These are phyloP conservation scores for Punctularia strigosozonata DNA, from an alignment of 768 basidiomycete genomes.

Conservation along the genomic window DNA sequence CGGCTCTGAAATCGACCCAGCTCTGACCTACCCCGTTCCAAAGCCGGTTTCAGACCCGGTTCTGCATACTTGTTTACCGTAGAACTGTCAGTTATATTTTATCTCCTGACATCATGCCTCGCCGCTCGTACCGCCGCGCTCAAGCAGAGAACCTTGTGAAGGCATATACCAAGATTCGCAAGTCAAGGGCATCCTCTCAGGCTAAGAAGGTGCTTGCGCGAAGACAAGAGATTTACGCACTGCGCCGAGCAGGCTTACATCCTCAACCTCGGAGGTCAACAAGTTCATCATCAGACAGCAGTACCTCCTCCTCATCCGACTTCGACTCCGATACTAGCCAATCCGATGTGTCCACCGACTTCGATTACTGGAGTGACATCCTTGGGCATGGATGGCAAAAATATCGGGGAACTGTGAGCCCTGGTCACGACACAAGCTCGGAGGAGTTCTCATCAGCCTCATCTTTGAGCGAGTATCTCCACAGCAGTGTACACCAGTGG, in stretches of 20 bases:
- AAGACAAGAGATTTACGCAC: background rate
- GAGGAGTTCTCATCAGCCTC: too few relatives aligned
- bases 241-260: background rate
- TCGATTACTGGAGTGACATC: background rate
- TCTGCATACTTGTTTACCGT: background rate
- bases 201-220: background rate
- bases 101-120: background rate
- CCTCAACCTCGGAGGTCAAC: too few relatives aligned
- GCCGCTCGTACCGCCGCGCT: background rate
- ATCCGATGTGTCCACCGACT: background rate
- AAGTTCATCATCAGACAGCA: too few relatives aligned
- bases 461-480: background rate
- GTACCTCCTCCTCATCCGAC: too few relatives aligned
- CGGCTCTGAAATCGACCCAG: background rate
- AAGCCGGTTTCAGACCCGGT: background rate
- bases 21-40: background rate
- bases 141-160: background rate
- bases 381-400: background rate
- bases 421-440: too few relatives aligned
- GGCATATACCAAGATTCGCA: background rate
- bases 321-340: background rate
- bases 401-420: background rate
- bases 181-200: background rate
- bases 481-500: background rate
- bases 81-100: background rate